Conservation (phyloP, 805 yeast genomes). For the Candida boleticola region DNA sequence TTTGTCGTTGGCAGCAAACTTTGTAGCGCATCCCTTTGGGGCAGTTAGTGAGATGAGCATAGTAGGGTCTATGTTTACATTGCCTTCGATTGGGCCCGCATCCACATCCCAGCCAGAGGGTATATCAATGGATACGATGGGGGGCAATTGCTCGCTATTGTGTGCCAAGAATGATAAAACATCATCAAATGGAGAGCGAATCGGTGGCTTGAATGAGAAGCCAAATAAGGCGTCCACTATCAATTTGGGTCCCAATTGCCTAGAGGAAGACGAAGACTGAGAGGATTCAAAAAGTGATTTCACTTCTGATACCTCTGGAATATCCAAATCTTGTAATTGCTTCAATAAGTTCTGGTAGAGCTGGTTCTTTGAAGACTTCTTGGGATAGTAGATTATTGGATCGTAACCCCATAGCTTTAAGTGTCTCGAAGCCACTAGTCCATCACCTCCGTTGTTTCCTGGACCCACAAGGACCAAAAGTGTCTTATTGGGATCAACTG, state of each 20-base stretch:
- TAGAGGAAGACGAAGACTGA: constrained; percentile 16
- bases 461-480: constrained; percentile 86
- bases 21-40: constrained; percentile 81
- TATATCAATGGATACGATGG: constrained; percentile 80
- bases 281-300: not conserved
- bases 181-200: constrained; percentile 71
- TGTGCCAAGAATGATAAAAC: constrained; percentile 24
- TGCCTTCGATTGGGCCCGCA: constrained; percentile 57
- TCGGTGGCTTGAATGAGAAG: constrained; percentile 87
- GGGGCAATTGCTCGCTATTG: constrained; percentile 45
- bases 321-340: constrained; percentile 63
- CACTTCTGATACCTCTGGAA: constrained; percentile 4
- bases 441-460: constrained; percentile 97
- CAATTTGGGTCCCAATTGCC: constrained; percentile 10
- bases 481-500: constrained; percentile 24
- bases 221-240: constrained; percentile 86
- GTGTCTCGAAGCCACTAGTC: constrained; percentile 93
- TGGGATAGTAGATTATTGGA: constrained; percentile 82
- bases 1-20: constrained; percentile 37
- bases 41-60: constrained; percentile 84
- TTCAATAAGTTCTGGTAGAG: constrained; percentile 59
- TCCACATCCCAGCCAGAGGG: constrained; percentile 99
- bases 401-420: constrained; percentile 64
- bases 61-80: constrained; percentile 52
- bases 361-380: constrained; percentile 48